These are phyloP conservation scores for Arachis stenosperma DNA, from an alignment of 306 rosid genomes.

Conservation along the genomic window DNA sequence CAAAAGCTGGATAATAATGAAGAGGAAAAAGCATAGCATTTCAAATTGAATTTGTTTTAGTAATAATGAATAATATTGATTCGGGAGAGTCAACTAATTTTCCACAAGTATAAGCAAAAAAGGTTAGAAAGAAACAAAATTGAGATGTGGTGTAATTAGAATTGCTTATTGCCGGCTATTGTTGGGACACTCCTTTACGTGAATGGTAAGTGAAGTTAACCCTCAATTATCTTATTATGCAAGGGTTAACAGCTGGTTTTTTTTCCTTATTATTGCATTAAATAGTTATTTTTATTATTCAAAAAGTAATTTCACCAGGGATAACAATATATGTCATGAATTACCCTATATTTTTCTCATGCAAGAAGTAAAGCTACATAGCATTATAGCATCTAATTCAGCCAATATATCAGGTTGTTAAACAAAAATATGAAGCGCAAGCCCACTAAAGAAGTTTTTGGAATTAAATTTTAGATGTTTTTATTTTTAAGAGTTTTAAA, in stretches of 20 bases:
- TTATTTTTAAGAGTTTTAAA: too few species aligned
- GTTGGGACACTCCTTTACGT: slow-evolving; percentile 61
- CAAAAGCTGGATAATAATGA: slow-evolving; percentile 40
- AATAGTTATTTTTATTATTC: too few species aligned
- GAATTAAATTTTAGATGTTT: too few species aligned
- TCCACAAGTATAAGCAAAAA: slow-evolving; percentile 41
- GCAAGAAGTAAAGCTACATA: too few species aligned
- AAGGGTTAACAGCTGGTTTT: slow-evolving; percentile 47
- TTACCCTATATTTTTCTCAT: too few species aligned
- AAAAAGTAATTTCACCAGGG: too few species aligned
- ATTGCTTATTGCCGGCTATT: slow-evolving; percentile 58
- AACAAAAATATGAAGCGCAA: too few species aligned
- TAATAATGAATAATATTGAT: slow-evolving; percentile 7
- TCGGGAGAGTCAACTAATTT: slow-evolving; percentile 38
- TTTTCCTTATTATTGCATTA: too few species aligned
- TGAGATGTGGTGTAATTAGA: slow-evolving; percentile 40
- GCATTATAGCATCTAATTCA: too few species aligned
- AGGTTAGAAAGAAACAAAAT: slow-evolving; percentile 39
- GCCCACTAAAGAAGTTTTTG: too few species aligned
- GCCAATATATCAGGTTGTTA: too few species aligned
- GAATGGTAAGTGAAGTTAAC: slow-evolving; percentile 71
- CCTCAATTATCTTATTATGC: slow-evolving; percentile 50
- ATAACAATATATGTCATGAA: too few species aligned
- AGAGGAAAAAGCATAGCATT: slow-evolving; percentile 32
- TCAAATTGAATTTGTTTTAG: slow-evolving; percentile 34